These are phyloP conservation scores for Skeletonema marinoi DNA, from an alignment of 108 stramenopile genomes.

Conservation along the genomic window DNA sequence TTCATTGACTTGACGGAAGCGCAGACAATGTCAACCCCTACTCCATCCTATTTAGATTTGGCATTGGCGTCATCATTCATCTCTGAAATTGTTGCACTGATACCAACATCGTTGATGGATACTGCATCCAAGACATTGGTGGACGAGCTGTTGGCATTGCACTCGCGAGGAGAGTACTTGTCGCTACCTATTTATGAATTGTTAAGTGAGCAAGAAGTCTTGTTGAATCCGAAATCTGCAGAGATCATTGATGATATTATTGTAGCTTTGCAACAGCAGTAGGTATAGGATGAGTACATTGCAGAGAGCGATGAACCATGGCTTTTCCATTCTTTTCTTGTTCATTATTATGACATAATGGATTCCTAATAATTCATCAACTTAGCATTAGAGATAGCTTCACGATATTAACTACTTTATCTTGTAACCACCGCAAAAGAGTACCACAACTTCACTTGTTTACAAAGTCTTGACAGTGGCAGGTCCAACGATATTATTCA, in stretches of 20 bases:
- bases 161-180: background rate
- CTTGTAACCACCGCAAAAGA: too few species aligned
- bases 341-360: background rate
- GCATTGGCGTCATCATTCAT: conserved; percentile 37
- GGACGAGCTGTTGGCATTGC: background rate
- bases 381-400: too few species aligned
- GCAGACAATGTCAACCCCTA: conserved; percentile 6
- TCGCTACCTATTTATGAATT: background rate
- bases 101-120: conserved; percentile 13
- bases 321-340: too few species aligned
- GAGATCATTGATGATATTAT: background rate
- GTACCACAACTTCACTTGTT: too few species aligned
- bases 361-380: background rate
- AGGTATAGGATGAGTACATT: background rate
- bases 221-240: background rate
- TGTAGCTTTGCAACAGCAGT: background rate
- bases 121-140: background rate
- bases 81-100: conserved; percentile 39
- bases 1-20: conserved; percentile 73
- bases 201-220: background rate
- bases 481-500: conserved; percentile 84
- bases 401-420: too few species aligned
- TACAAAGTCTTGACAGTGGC: conserved; percentile 67
- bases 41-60: conserved; percentile 27
- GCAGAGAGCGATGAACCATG: too few species aligned